These are phyloP conservation scores for Porcisia hertigi DNA, from an alignment of 208 protist species.

Conservation along the genomic window DNA sequence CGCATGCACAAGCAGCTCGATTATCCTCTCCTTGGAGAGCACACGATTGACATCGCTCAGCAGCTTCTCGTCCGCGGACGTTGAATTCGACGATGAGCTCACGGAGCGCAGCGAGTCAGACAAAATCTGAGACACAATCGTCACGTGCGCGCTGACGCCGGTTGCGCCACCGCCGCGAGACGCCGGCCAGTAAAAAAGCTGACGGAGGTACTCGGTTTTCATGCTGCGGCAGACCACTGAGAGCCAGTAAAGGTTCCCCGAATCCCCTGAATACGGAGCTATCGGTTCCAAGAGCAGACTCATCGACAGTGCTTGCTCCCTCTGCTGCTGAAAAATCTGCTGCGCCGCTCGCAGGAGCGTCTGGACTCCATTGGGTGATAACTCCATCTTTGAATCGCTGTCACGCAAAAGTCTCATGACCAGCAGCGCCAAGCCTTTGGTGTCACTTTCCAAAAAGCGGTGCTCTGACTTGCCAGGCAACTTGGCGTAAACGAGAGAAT, in stretches of 20 bases:
- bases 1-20: conserved; percentile 78
- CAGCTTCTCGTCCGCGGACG: conserved; percentile 55
- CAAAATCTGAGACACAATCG: conserved; percentile 80
- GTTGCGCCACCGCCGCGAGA: conserved; percentile 75
- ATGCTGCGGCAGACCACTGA: conserved; percentile 76
- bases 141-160: conserved; percentile 83
- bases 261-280: conserved; percentile 44
- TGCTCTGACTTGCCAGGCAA: conserved; percentile 17
- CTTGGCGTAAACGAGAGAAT: conserved; percentile 68
- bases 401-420: conserved; percentile 75
- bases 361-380: conserved; percentile 82
- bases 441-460: conserved; percentile 60
- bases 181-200: conserved; percentile 83
- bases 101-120: conserved; percentile 54
- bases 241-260: conserved; percentile 43
- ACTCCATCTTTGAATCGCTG: conserved; percentile 66
- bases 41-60: conserved; percentile 59
- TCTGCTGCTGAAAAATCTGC: conserved; percentile 57
- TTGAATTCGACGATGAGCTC: conserved; percentile 34
- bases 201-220: conserved; percentile 69
- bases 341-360: conserved; percentile 76
- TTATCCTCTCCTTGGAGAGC: conserved; percentile 75
- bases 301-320: conserved; percentile 53
- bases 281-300: conserved; percentile 60
- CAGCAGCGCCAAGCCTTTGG: conserved; percentile 44